These are phyloP conservation scores for Tuber calosporum DNA, from an alignment of 495 filamentous ascomycete species.

Conservation along the genomic window DNA sequence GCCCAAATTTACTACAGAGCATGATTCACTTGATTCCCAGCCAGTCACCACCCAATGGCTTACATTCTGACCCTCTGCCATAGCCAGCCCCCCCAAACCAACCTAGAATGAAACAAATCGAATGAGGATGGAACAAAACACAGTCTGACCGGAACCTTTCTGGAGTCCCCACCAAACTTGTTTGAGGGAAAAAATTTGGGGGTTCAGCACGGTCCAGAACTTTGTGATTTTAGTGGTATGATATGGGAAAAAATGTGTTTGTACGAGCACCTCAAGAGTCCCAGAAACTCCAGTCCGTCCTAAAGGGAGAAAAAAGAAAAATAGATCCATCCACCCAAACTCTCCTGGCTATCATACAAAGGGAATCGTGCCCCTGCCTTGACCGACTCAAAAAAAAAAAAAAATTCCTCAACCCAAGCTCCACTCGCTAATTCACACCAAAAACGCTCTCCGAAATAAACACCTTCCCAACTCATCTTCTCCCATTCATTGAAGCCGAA, in stretches of 20 bases:
- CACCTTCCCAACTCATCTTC: not conserved
- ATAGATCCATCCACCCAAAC: not conserved
- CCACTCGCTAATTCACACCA: not conserved
- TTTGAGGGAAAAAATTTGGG: not conserved
- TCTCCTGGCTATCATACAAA: not conserved
- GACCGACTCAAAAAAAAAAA: not conserved
- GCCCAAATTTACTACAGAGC: not conserved
- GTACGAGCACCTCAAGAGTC: too few relatives aligned
- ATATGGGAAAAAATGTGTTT: not conserved
- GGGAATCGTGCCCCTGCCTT: not conserved
- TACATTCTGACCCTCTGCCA: not conserved
- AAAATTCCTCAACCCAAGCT: not conserved
- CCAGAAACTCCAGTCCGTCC: too few relatives aligned
- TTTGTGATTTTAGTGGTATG: not conserved
- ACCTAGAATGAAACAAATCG: not conserved
- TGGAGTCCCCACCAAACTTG: not conserved
- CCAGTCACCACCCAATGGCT: not conserved
- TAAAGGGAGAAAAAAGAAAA: not conserved
- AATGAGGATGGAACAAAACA: not conserved
- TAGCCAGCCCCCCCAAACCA: not conserved
- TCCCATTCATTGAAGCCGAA: not conserved
- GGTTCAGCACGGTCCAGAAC: not conserved
- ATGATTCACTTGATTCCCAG: not conserved
- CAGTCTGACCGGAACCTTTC: not conserved
- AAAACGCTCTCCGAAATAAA: not conserved